Base-by-base conservation (phyloP, 805 yeast species). In the Ogataea saltuana region DNA sequence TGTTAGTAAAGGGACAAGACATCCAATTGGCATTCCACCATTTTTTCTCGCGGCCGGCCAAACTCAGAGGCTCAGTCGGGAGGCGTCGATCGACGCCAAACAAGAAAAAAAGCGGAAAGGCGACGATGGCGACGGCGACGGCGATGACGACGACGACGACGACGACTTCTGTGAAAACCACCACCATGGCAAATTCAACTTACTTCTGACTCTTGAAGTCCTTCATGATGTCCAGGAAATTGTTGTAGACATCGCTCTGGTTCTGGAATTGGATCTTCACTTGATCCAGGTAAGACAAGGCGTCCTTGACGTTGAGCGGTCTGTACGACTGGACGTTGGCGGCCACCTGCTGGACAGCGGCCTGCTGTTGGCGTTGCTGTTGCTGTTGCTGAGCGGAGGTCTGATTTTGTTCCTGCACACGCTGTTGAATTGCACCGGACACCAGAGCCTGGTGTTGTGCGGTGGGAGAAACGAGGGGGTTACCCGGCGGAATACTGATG, bases 201-300 rank as follows among this genome's bases (percentile, higher is more conserved):
- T 65, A 75, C 81, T 81, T 80, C 69, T 91, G 97, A 41, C 95
- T 84, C 71, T 95, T 95, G 71, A 93, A 95, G 62, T 95, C 99
- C 70, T 95, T 95, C 99, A 93, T 93, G 51, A 93, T 91, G 62
- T 93, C 99, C 59, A 93, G 74, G 59, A 95, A 93, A 64, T 87
- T 89, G 65, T 93, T 93, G 72, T 93, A 93, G 32, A 93, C 96
- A 57, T 90, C 97, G 0, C 98, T 95, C 67, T 91, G 95, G 52
- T 82, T 78, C 64, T 79, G 85, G 67, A 93, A 93, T 63, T 90
- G 97, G 37, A 84, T 77, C 66, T 93, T 93, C 40, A 93, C 99
- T 67, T 90, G 96, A 62, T 95, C 99, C 54, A 93, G 76, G 61
- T 95, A 93, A 8, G 96, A 82, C 52, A 93, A 72, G 5, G 99